Conservation (phyloP, 306 rosid genomes). For the Crotalaria pallida region DNA sequence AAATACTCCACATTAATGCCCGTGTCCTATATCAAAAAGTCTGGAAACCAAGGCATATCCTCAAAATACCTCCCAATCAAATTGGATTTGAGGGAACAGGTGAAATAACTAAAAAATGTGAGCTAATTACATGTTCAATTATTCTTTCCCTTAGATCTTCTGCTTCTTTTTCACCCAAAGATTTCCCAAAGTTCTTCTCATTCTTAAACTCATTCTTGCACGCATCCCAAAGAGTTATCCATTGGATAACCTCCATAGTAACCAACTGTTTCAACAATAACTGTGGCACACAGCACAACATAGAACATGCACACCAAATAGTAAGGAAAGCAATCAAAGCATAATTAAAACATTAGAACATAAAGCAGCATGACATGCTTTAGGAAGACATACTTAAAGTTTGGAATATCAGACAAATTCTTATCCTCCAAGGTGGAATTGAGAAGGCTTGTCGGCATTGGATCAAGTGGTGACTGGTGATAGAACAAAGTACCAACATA, state of each 20-base stretch:
- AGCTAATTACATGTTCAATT: slow-evolving; percentile 61
- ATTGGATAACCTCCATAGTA: slow-evolving; percentile 82
- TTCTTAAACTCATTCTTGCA: slow-evolving; percentile 72
- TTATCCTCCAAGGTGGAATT: slow-evolving; percentile 76
- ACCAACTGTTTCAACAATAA: slow-evolving; percentile 67
- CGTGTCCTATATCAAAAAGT: background rate
- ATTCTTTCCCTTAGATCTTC: slow-evolving; percentile 81
- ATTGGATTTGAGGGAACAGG: background rate
- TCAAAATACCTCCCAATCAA: slow-evolving; percentile 6
- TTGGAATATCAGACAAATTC: slow-evolving; percentile 65
- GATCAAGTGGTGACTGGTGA: slow-evolving; percentile 70
- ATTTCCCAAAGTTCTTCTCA: slow-evolving; percentile 66
- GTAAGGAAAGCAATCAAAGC: slow-evolving; percentile 13
- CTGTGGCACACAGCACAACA: slow-evolving; percentile 16
- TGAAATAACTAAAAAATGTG: background rate
- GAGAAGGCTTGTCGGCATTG: slow-evolving; percentile 94
- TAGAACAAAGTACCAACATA: slow-evolving; percentile 78
- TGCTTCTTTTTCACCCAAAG: slow-evolving; percentile 74
- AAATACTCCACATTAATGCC: background rate
- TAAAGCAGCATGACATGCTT: background rate
- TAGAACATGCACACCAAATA: background rate
- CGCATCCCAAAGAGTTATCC: slow-evolving; percentile 69
- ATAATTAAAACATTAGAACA: background rate
- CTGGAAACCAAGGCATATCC: background rate
- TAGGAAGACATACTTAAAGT: slow-evolving; percentile 44